Conservation (phyloP, 352 stramenopile genomes). For the Phytophthora pisi region DNA sequence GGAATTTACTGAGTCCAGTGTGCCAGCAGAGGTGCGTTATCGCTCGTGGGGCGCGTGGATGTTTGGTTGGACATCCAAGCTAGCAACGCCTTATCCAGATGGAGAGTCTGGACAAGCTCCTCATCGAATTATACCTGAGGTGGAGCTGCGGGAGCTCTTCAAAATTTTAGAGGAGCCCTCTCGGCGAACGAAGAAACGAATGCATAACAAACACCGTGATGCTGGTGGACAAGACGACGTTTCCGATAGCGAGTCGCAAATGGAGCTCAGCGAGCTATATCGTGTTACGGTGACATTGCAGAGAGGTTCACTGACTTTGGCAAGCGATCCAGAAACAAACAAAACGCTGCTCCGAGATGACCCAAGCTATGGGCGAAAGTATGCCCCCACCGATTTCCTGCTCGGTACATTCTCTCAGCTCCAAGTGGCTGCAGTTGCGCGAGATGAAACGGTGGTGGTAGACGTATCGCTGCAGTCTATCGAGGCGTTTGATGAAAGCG, state of each 20-base stretch:
- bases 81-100: slow-evolving; percentile 45
- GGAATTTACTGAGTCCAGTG: slow-evolving; percentile 67
- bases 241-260: slow-evolving; percentile 43
- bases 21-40: slow-evolving; percentile 78
- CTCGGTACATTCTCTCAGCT: slow-evolving; percentile 80
- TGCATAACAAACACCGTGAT: slow-evolving; percentile 39
- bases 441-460: slow-evolving; percentile 74
- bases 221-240: slow-evolving; percentile 29
- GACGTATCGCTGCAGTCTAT: slow-evolving; percentile 89
- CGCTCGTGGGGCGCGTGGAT: slow-evolving; percentile 86
- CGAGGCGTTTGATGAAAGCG: slow-evolving; percentile 86
- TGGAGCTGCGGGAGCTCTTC: slow-evolving; percentile 87
- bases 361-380: slow-evolving; percentile 65
- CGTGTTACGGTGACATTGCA: slow-evolving; percentile 74
- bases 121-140: slow-evolving; percentile 69
- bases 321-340: slow-evolving; percentile 79
- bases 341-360: slow-evolving; percentile 66
- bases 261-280: slow-evolving; percentile 60
- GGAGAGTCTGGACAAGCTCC: slow-evolving; percentile 35
- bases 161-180: slow-evolving; percentile 86
- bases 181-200: slow-evolving; percentile 62
- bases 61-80: slow-evolving; percentile 84
- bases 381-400: slow-evolving; percentile 78
- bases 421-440: slow-evolving; percentile 71
- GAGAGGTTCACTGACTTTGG: slow-evolving; percentile 77